phyloP scores from a whole-genome alignment of 148 eudicot genomes.

The Fagopyrum esculentum region DNA sequence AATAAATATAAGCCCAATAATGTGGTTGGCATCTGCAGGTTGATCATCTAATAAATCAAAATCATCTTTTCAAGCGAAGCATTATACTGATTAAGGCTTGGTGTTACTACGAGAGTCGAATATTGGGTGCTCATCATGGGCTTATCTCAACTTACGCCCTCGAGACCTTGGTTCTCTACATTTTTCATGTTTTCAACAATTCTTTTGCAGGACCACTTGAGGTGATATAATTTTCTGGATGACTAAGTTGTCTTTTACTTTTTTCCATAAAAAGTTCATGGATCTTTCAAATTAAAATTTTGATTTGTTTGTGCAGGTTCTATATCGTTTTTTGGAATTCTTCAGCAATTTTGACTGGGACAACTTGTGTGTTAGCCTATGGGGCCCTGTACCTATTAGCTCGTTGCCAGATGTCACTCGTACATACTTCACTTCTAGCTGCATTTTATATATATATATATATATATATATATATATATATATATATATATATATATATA shows the following conservation, averaged over 20 bases:
- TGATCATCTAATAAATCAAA: constrained; percentile 67
- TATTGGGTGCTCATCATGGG: constrained; percentile 97
- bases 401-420: constrained; percentile 82
- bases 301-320: constrained; percentile 46
- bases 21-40: constrained; percentile 37
- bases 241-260: neutral
- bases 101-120: constrained; percentile 97
- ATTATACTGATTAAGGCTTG: constrained; percentile 92
- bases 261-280: constrained; percentile 8
- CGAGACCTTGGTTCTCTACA: constrained; percentile 94
- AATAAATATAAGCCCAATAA: constrained; percentile 2
- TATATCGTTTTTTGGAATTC: constrained; percentile 88
- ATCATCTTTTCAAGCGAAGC: constrained; percentile 92
- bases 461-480: too few species aligned
- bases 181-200: constrained; percentile 92
- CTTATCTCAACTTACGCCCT: constrained; percentile 93
- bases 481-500: neutral
- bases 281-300: neutral
- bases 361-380: constrained; percentile 77
- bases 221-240: constrained; percentile 27
- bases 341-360: constrained; percentile 97
- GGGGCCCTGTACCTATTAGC: constrained; percentile 84
- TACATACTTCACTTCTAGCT: constrained; percentile 16
- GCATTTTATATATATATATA: neutral
- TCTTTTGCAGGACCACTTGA: constrained; percentile 86